Conservation (phyloP, 306 rosid species). For the Alnus rubra region DNA sequence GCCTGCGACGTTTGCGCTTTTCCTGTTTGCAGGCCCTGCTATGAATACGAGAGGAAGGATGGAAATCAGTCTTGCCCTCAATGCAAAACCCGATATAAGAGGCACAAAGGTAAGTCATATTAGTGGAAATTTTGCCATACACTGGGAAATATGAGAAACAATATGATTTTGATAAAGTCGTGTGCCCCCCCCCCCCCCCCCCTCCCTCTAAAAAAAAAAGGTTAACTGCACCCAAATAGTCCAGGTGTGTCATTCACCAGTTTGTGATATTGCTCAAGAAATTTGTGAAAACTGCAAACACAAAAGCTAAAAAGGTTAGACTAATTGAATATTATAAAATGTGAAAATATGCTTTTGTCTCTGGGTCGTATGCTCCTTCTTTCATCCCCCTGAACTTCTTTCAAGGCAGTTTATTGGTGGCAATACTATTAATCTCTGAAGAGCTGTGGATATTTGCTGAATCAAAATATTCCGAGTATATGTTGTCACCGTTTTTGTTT, state of each 20-base stretch:
- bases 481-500: not conserved
- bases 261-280: not conserved
- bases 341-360: not conserved
- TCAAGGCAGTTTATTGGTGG: not conserved
- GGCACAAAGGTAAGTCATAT: conserved; percentile 63
- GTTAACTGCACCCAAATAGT: not conserved
- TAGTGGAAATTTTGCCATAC: not conserved
- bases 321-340: not conserved
- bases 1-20: conserved; percentile 85
- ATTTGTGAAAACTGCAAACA: conserved; percentile 2
- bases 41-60: conserved; percentile 96
- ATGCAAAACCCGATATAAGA: conserved; percentile 86
- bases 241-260: not conserved
- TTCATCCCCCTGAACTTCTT: not conserved
- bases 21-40: conserved; percentile 94
- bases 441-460: conserved; percentile 6
- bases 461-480: not conserved
- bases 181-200: not conserved
- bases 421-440: not conserved
- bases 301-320: not conserved
- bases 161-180: not conserved
- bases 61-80: conserved; percentile 97
- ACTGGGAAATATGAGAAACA: not conserved
- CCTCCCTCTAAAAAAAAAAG: not conserved
- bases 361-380: not conserved